Percentiles rank a stretch among this genome's conserved stretches.
Evolutionary conservation across 257 asterid genomes (phyloP).

Genomic region (Nicotiana undulata): DNA sequence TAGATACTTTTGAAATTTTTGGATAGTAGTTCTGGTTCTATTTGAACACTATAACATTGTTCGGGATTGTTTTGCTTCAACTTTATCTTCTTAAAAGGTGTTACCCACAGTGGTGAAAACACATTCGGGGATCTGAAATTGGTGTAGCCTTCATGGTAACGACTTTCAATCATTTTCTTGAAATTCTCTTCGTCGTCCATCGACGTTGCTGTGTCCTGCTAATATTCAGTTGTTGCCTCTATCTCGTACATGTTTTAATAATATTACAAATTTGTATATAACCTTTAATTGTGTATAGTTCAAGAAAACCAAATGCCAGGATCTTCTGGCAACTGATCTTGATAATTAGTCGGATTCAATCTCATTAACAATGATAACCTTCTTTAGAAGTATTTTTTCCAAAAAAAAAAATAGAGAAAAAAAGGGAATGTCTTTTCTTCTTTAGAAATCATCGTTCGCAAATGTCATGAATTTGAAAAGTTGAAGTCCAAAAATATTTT

Average conservation of each 20-base stretch:
- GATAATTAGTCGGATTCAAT: not conserved
- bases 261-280: conserved; percentile 1
- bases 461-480: too few relatives aligned
- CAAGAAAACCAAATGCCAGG: not conserved
- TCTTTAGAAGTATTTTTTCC: too few relatives aligned
- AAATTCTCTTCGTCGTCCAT: not conserved
- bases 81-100: not conserved
- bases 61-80: not conserved
- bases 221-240: not conserved
- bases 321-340: not conserved
- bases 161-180: not conserved
- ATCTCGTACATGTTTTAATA: not conserved
- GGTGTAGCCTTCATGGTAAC: not conserved
- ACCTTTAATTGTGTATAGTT: too few relatives aligned
- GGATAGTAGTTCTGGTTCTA: not conserved
- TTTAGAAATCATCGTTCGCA: too few relatives aligned
- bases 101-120: conserved; percentile 26
- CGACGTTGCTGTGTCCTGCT: not conserved
- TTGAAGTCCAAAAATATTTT: too few relatives aligned
- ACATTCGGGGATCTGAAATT: conserved; percentile 18
- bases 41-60: not conserved
- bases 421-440: too few relatives aligned
- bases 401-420: too few relatives aligned
- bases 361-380: not conserved
- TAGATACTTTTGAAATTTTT: not conserved